phyloP scores from a whole-genome alignment of 2,329 filamentous ascomycete species.

The Drechslerella coelobrocha region DNA sequence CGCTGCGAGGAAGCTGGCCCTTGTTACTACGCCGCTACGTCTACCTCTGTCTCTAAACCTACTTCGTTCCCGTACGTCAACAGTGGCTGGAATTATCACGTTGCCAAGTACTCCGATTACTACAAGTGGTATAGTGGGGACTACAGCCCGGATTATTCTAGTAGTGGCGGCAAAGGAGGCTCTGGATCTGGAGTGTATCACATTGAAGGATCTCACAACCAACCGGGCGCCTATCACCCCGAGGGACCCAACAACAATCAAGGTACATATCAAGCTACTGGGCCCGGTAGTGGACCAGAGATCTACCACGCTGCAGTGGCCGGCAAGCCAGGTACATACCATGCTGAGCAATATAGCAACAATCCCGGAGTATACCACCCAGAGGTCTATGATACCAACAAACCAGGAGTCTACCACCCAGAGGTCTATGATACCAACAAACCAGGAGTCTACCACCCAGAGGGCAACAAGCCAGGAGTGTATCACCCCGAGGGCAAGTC shows the following conservation, averaged over 20 bases:
- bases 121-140: slow-evolving; percentile 47
- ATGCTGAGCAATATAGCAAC: not conserved
- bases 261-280: not conserved
- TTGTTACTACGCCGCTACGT: slow-evolving; percentile 44
- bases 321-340: slow-evolving; percentile 1
- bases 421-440: not conserved
- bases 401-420: not conserved
- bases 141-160: slow-evolving; percentile 39
- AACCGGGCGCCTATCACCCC: too few species aligned
- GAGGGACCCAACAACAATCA: too few species aligned
- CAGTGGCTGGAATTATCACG: slow-evolving; percentile 43
- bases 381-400: not conserved
- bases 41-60: slow-evolving; percentile 30
- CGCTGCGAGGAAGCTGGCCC: slow-evolving; percentile 26
- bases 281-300: not conserved
- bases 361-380: not conserved
- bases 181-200: not conserved
- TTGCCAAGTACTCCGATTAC: slow-evolving; percentile 40
- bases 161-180: slow-evolving; percentile 6
- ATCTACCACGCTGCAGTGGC: not conserved
- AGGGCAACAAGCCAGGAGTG: too few species aligned
- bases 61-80: slow-evolving; percentile 46
- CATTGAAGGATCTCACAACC: too few species aligned
- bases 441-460: too few species aligned
- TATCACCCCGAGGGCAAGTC: too few species aligned